Conservation (phyloP, 495 filamentous ascomycete species). For the Staphylotrichum tortipilum region DNA sequence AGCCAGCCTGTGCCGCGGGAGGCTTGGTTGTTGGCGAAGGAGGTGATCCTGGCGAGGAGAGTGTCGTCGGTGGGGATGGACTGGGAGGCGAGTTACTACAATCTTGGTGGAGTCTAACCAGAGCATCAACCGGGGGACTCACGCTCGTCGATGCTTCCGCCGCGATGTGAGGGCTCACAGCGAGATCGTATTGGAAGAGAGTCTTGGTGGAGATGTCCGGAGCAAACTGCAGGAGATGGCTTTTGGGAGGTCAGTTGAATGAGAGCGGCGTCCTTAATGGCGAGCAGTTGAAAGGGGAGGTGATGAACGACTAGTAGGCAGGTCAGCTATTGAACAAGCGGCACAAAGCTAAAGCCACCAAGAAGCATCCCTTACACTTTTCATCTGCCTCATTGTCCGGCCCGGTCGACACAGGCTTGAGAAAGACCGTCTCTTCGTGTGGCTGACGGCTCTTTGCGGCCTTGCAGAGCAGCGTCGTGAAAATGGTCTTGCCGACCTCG, state of each 20-base stretch:
- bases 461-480: constrained; percentile 60
- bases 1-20: constrained; percentile 34
- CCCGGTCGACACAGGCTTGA: constrained; percentile 73
- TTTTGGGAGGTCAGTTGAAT: no score
- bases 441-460: constrained; percentile 37
- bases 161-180: constrained; percentile 68
- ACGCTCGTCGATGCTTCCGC: constrained; percentile 34
- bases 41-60: constrained; percentile 39
- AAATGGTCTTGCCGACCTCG: constrained; percentile 70
- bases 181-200: constrained; percentile 60
- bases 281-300: no score
- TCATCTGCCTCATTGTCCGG: constrained; percentile 59
- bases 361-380: no score
- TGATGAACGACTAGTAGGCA: no score
- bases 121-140: constrained; percentile 1
- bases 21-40: constrained; percentile 35
- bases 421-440: constrained; percentile 47
- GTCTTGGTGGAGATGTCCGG: constrained; percentile 39
- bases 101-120: no score
- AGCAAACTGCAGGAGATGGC: constrained; percentile 51
- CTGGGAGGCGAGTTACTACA: neutral
- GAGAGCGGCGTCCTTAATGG: no score
- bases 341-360: no score
- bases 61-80: constrained; percentile 41
- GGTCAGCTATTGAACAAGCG: no score